phyloP scores from a whole-genome alignment of 257 asterid species.

The Anisodus tanguticus region DNA sequence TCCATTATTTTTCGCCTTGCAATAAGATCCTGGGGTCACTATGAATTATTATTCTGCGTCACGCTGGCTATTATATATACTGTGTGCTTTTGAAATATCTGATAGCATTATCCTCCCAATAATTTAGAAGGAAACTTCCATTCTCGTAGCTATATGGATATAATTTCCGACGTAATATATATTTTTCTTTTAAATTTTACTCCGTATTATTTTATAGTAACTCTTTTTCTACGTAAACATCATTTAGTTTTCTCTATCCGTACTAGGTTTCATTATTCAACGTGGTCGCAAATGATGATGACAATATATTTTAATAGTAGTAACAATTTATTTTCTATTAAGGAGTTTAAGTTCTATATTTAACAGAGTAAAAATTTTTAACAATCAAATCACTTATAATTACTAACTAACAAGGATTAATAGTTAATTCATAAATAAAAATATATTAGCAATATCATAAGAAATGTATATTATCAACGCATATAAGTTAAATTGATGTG shows the following conservation, averaged over 20 bases:
- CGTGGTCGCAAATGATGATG: background rate
- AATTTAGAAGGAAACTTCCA: slow-evolving; percentile 12
- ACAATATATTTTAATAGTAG: background rate
- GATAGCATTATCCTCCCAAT: background rate
- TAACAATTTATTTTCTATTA: background rate
- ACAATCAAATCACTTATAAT: background rate
- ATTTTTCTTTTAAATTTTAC: background rate
- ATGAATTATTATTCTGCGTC: slow-evolving; percentile 26
- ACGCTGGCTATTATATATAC: background rate
- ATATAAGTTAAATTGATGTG: background rate
- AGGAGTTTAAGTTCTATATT: background rate
- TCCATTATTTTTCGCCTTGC: slow-evolving; percentile 28
- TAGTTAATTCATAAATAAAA: no score
- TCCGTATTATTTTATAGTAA: background rate
- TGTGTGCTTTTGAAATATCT: background rate
- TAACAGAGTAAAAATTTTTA: background rate
- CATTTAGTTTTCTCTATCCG: background rate
- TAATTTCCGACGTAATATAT: background rate
- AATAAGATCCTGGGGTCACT: slow-evolving; percentile 15
- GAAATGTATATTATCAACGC: background rate
- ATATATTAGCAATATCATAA: background rate
- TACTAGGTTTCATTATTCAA: slow-evolving; percentile 6
- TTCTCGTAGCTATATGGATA: background rate
- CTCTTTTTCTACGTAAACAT: background rate
- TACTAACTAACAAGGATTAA: no score